These are phyloP conservation scores for Venturiaceae sp. DNA, from an alignment of 2,329 filamentous ascomycete species.

Conservation along the genomic window DNA sequence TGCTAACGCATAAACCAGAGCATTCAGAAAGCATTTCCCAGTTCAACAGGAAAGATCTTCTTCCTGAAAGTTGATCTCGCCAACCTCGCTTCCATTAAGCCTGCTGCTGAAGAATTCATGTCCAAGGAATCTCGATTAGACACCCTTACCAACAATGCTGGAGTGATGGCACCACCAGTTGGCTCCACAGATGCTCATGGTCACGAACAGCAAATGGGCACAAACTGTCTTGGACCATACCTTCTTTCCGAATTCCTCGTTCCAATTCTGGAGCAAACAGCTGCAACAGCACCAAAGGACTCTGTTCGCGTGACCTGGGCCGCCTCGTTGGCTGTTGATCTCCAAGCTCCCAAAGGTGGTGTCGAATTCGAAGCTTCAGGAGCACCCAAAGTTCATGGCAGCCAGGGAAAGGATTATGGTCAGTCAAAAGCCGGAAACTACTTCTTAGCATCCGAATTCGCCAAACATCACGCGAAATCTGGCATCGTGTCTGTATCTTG, in stretches of 20 bases:
- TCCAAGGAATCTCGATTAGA: constrained; percentile 26
- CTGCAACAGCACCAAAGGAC: constrained; percentile 12
- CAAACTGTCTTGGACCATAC: constrained; percentile 10
- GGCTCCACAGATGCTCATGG: constrained; percentile 11
- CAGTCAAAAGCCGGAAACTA: constrained; percentile 7
- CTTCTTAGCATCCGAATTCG: constrained; percentile 8
- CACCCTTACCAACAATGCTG: constrained; percentile 32
- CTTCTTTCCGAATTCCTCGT: constrained; percentile 4
- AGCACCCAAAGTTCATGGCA: not conserved
- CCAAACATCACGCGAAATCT: constrained; percentile 6
- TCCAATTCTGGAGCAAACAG: constrained; percentile 7
- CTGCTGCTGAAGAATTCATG: constrained; percentile 23
- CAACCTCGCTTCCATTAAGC: constrained; percentile 24
- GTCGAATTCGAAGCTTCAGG: constrained; percentile 5
- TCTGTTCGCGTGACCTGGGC: constrained; percentile 9
- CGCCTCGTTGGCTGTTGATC: not conserved
- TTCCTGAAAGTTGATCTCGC: constrained; percentile 24
- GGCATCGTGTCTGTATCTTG: constrained; percentile 6
- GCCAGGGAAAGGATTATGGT: constrained; percentile 3
- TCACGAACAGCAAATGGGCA: constrained; percentile 16
- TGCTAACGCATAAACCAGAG: constrained; percentile 4
- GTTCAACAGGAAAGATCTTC: constrained; percentile 5
- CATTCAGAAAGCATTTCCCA: constrained; percentile 19
- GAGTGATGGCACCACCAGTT: constrained; percentile 13
- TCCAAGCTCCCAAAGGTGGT: constrained; percentile 1